Evolutionary conservation across 805 yeast species (phyloP).

Genomic region (Tetrapisispora namnaoensis): DNA sequence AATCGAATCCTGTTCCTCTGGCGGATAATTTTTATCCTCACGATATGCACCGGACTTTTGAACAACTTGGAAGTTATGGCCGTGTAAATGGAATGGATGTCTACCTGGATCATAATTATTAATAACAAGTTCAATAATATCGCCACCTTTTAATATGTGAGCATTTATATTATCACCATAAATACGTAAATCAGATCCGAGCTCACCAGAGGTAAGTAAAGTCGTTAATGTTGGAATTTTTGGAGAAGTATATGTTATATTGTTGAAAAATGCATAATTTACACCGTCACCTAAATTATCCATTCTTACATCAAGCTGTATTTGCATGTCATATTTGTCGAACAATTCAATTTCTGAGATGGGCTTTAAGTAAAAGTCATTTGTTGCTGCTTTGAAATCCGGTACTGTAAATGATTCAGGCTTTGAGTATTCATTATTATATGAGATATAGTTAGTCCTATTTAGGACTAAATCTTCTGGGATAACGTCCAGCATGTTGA

Average conservation of each 20-base stretch:
- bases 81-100: conserved; percentile 74
- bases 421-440: conserved; percentile 30
- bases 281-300: conserved; percentile 64
- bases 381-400: conserved; percentile 15
- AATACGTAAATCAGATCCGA: conserved; percentile 46
- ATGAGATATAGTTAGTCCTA: conserved; percentile 47
- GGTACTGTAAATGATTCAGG: conserved; percentile 23
- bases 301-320: conserved; percentile 53
- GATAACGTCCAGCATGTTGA: conserved; percentile 57
- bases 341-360: conserved; percentile 38
- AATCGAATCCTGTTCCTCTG: conserved; percentile 16
- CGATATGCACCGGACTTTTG: conserved; percentile 41
- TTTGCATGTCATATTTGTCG: conserved; percentile 52
- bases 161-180: conserved; percentile 68
- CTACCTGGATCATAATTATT: conserved; percentile 74
- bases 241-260: conserved; percentile 53
- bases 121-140: conserved; percentile 63
- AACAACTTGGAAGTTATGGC: conserved; percentile 58
- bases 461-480: conserved; percentile 49
- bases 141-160: conserved; percentile 47
- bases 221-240: conserved; percentile 62
- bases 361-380: conserved; percentile 32
- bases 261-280: conserved; percentile 68
- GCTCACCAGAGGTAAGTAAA: conserved; percentile 49
- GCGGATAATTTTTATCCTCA: conserved; percentile 33